Evolutionary conservation across 2,329 filamentous ascomycete species (phyloP).

Genomic region (Sporothrix brasiliensis): DNA sequence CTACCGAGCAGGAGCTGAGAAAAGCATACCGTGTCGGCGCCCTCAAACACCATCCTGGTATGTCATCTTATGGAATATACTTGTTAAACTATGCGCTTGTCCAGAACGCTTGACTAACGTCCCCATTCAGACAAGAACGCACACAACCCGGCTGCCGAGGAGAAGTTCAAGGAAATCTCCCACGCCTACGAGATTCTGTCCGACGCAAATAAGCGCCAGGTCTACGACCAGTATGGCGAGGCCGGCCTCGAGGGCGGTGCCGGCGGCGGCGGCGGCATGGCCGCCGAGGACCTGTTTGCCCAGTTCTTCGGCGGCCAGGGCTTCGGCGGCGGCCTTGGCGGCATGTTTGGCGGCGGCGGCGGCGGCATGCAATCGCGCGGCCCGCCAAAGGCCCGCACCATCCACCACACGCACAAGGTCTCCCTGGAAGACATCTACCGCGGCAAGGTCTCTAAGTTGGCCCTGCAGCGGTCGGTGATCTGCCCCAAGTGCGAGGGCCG

Average conservation of each 20-base stretch:
- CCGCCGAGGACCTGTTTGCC: conserved; percentile 91
- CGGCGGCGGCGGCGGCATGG: conserved; percentile 78
- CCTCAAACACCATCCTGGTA: conserved; percentile 82
- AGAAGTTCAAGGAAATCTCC: conserved; percentile 98
- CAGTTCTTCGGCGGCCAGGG: conserved; percentile 89
- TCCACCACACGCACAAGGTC: conserved; percentile 98
- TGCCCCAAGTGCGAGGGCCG: conserved; percentile 92
- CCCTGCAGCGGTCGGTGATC: conserved; percentile 95
- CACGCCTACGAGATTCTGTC: conserved; percentile 94
- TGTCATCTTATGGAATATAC: conserved; percentile 40
- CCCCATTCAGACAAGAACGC: conserved; percentile 81
- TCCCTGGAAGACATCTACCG: conserved; percentile 97
- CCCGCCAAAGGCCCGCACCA: conserved; percentile 86
- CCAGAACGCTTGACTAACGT: conserved; percentile 29
- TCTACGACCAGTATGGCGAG: conserved; percentile 98
- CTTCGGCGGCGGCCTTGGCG: conserved; percentile 72
- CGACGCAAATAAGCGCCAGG: conserved; percentile 83
- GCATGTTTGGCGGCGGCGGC: conserved; percentile 76
- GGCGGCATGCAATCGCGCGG: conserved; percentile 77
- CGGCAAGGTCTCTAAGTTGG: conserved; percentile 96
- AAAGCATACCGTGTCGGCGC: conserved; percentile 85
- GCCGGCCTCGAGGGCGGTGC: conserved; percentile 90
- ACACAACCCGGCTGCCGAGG: conserved; percentile 87
- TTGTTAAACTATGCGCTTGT: background rate
- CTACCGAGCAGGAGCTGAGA: conserved; percentile 84